Conservation (phyloP, 768 basidiomycete species). For the Tremella mesenterica region DNA sequence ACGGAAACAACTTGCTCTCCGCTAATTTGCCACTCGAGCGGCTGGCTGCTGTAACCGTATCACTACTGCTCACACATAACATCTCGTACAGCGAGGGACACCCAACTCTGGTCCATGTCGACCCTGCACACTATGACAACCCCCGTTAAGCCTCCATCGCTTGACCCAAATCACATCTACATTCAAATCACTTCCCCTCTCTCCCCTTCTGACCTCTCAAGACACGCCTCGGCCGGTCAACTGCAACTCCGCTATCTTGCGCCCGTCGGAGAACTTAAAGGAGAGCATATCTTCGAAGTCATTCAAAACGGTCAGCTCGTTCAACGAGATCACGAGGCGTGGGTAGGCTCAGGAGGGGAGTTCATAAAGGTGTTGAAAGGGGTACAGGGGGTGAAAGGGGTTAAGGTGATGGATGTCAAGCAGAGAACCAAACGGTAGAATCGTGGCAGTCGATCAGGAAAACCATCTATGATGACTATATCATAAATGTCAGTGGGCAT, state of each 20-base stretch:
- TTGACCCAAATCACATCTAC: slow-evolving; percentile 23
- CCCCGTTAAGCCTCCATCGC: slow-evolving; percentile 16
- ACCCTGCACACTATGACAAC: background rate
- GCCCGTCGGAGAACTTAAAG: slow-evolving; percentile 31
- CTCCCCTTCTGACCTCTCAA: slow-evolving; percentile 3
- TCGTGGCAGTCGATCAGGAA: background rate
- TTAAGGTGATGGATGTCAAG: slow-evolving; percentile 25
- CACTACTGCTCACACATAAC: too few relatives aligned
- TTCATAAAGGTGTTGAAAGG: slow-evolving; percentile 11
- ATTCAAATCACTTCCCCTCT: slow-evolving; percentile 25
- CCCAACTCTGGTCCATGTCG: background rate
- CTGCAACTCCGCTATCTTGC: slow-evolving; percentile 17
- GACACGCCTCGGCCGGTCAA: background rate
- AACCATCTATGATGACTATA: background rate
- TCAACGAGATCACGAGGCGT: slow-evolving; percentile 6
- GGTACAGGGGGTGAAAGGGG: slow-evolving; percentile 21
- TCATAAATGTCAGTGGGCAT: background rate
- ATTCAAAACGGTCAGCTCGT: slow-evolving; percentile 6
- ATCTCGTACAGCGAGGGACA: background rate
- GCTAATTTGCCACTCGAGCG: too few relatives aligned
- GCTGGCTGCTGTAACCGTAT: too few relatives aligned
- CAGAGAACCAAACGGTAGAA: slow-evolving; percentile 24
- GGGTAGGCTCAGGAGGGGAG: background rate
- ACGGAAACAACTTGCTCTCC: too few relatives aligned
- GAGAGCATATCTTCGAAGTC: slow-evolving; percentile 32